Base-by-base conservation (phyloP, 1,284 basidiomycete genomes). In the Cryptococcus amylolentus region DNA sequence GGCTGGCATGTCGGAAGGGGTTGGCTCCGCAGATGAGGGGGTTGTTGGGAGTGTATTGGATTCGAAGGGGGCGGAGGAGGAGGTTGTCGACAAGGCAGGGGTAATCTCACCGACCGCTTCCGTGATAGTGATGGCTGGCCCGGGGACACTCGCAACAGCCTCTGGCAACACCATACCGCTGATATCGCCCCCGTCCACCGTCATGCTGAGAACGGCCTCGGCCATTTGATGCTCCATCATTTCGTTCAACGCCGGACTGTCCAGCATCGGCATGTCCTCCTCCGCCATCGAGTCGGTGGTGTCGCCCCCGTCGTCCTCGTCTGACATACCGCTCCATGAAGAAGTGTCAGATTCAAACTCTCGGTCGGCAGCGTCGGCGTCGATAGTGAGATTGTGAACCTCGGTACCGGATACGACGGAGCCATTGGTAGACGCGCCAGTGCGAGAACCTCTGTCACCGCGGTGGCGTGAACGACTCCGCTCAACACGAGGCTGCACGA, bases 211-310 rank as follows among this genome's bases (percentile, higher is more conserved):
- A 18, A 57, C 57, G 3, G 57, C 58, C 38, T 57, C 54, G 7
- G 54, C 62, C 55, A 64, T 62, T 39, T 67, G 67, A 28, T 62
- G 59, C 16, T 65, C 71, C 49, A 73, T 71, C 31, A 75, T 51
- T 51, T 70, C 63, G 52, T 72, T 68, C 51, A 75, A 48, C 6
- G 72, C 72, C 7, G 73, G 69, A 52, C 68, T 69, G 56, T 74
- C 70, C 35, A 76, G 62, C 57, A 74, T 65, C 0, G 74, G 74
- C 74, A 76, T 76, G 55, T 76, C 74, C 51, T 76, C 74, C 60
- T 76, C 74, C 14, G 68, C 72, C 74, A 76, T 76, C 23, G 68
- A 70, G 54, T 76, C 74, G 20, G 74, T 76, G 9, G 74, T 76
- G 58, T 76, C 72, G 10, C 74, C 74, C 4, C 66, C 67, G 45